These are phyloP conservation scores for Clavispora santaluciae DNA, from an alignment of 805 yeast species.

Conservation along the genomic window DNA sequence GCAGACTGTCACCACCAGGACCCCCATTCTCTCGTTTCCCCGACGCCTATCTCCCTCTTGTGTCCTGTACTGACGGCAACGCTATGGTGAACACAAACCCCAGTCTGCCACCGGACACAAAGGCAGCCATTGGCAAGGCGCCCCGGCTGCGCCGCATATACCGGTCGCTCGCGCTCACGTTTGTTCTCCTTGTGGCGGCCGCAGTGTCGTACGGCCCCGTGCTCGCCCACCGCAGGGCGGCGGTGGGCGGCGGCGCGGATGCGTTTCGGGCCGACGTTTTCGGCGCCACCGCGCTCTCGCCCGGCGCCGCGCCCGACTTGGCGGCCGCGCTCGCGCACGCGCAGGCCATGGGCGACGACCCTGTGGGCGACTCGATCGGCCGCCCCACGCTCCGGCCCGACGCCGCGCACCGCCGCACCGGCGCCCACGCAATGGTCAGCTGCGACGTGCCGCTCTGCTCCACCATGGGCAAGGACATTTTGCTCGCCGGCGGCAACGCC, in stretches of 20 bases:
- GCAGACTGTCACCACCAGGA: too few relatives aligned
- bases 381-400: conserved; percentile 44
- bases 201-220: background rate
- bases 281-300: background rate
- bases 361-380: conserved; percentile 17
- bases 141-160: background rate
- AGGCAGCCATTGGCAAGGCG: background rate
- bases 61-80: background rate
- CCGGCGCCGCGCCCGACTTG: background rate
- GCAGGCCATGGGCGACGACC: conserved; percentile 7
- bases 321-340: background rate
- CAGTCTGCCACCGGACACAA: background rate
- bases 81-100: background rate
- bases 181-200: background rate
- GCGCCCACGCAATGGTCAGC: conserved; percentile 57
- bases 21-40: too few relatives aligned
- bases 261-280: background rate
- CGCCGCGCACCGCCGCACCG: conserved; percentile 32
- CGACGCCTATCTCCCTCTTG: background rate
- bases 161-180: background rate
- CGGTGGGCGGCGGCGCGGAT: background rate
- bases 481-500: conserved; percentile 65
- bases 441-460: conserved; percentile 65
- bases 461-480: conserved; percentile 51
- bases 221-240: background rate